Evolutionary conservation across 139 green algal species (phyloP).

Genomic region (Chlamydomonas sphaeroides): DNA sequence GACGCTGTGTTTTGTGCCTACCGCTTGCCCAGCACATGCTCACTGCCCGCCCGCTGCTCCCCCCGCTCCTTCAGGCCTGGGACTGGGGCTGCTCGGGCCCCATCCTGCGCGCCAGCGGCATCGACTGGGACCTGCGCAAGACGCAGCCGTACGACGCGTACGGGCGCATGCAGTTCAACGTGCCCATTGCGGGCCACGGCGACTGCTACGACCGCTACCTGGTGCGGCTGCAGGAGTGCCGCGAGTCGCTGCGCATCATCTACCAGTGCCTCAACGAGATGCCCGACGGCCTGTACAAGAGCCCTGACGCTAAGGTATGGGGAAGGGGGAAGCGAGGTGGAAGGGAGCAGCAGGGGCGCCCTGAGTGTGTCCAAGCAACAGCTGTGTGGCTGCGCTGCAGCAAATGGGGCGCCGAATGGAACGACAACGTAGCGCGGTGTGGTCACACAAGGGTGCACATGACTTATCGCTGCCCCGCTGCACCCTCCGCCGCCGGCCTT

Average conservation of each 20-base stretch:
- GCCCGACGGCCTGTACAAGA: conserved; percentile 78
- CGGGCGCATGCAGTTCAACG: conserved; percentile 82
- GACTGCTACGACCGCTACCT: conserved; percentile 91
- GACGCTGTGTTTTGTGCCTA: too few species aligned
- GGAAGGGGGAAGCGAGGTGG: not conserved
- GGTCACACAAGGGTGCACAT: too few species aligned
- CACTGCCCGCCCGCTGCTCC: too few species aligned
- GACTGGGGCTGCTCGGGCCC: conserved; percentile 79
- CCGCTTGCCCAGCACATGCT: too few species aligned
- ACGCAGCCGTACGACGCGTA: conserved; percentile 90
- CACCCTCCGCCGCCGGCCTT: too few species aligned
- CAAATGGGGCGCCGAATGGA: too few species aligned
- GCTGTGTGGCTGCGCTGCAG: too few species aligned
- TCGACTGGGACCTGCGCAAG: conserved; percentile 89
- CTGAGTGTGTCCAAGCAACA: too few species aligned
- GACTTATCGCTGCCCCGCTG: too few species aligned
- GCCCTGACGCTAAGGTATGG: conserved; percentile 78
- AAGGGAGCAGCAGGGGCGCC: not conserved
- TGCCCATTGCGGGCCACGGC: conserved; percentile 78
- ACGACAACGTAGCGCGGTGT: too few species aligned
- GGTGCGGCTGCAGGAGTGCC: conserved; percentile 82
- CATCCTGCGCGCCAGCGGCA: conserved; percentile 79
- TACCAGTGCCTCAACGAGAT: conserved; percentile 89
- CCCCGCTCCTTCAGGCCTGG: conserved; percentile 44
- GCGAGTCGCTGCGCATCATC: conserved; percentile 82